Conservation (phyloP, 1,284 basidiomycete species). For the Lignosus rhinocerotis region DNA sequence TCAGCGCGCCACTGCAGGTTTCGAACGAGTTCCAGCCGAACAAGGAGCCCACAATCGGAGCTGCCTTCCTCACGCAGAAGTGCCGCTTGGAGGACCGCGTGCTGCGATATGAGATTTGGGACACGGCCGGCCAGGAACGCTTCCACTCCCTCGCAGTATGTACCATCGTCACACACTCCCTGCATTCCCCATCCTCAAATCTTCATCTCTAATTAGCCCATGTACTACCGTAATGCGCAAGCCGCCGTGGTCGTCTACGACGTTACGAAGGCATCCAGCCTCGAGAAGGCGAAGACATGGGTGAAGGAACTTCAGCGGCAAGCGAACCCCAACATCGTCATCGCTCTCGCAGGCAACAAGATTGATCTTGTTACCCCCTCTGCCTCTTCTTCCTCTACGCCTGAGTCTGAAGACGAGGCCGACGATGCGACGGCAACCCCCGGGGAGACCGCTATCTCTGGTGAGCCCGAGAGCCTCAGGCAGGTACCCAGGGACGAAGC, state of each 20-base stretch:
- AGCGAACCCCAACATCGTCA: slow-evolving; percentile 98
- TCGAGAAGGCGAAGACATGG: slow-evolving; percentile 99
- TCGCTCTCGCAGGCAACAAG: slow-evolving; percentile 95
- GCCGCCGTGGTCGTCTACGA: slow-evolving; percentile 99
- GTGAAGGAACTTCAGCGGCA: slow-evolving; percentile 99
- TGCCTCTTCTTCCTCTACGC: slow-evolving; percentile 48
- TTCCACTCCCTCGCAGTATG: slow-evolving; percentile 90
- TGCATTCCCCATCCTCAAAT: slow-evolving; percentile 5
- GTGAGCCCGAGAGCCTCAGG: slow-evolving; percentile 70
- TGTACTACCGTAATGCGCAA: slow-evolving; percentile 99
- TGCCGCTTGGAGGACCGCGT: slow-evolving; percentile 91
- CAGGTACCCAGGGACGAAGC: slow-evolving; percentile 95
- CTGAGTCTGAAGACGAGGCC: slow-evolving; percentile 78
- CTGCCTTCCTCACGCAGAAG: slow-evolving; percentile 91
- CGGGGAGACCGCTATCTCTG: slow-evolving; percentile 57
- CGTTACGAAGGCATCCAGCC: slow-evolving; percentile 89
- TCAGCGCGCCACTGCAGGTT: slow-evolving; percentile 48
- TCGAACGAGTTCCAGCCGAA: slow-evolving; percentile 95
- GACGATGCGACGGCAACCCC: slow-evolving; percentile 88
- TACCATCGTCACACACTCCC: slow-evolving; percentile 17
- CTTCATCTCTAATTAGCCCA: slow-evolving; percentile 56
- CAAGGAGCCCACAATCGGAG: slow-evolving; percentile 98
- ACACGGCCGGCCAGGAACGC: slow-evolving; percentile 93
- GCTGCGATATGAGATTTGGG: slow-evolving; percentile 95
- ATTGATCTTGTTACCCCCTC: slow-evolving; percentile 87